A percentile compares a stretch with the other conserved stretches of the same genome.
These are phyloP conservation scores for Artemisia tridentata DNA, from an alignment of 129 eudicot species.

Conservation along the genomic window DNA sequence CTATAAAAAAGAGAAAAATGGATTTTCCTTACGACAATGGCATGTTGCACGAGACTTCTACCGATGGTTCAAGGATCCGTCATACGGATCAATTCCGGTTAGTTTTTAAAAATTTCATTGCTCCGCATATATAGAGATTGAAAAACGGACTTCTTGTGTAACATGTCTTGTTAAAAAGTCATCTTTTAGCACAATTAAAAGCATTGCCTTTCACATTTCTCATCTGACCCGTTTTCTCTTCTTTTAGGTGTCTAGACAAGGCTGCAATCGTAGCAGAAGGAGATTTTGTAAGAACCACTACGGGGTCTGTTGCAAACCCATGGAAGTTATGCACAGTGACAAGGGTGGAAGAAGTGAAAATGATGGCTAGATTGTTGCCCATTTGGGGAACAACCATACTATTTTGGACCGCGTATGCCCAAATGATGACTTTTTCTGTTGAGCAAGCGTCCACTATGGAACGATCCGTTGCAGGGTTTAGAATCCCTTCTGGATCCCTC, in stretches of 20 bases:
- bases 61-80: constrained; percentile 52
- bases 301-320: constrained; percentile 46
- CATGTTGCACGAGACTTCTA: constrained; percentile 56
- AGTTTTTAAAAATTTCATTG: background rate
- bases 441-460: constrained; percentile 87
- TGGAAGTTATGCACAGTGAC: constrained; percentile 85
- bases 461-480: constrained; percentile 54
- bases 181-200: background rate
- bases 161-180: background rate
- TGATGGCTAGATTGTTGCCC: constrained; percentile 68
- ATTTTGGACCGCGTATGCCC: constrained; percentile 85
- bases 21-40: constrained; percentile 51
- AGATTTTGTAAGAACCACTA: constrained; percentile 42
- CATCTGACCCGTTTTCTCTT: background rate
- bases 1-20: constrained; percentile 53
- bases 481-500: constrained; percentile 84
- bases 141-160: background rate
- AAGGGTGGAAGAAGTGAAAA: constrained; percentile 82
- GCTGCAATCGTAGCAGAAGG: constrained; percentile 75
- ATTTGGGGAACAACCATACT: constrained; percentile 87
- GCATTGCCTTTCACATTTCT: too few species aligned
- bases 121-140: too few species aligned
- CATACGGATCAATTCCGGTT: constrained; percentile 85
- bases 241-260: constrained; percentile 74
- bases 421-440: constrained; percentile 87